These are phyloP conservation scores for Puccinia coronata DNA, from an alignment of 1,284 basidiomycete species.

Conservation along the genomic window DNA sequence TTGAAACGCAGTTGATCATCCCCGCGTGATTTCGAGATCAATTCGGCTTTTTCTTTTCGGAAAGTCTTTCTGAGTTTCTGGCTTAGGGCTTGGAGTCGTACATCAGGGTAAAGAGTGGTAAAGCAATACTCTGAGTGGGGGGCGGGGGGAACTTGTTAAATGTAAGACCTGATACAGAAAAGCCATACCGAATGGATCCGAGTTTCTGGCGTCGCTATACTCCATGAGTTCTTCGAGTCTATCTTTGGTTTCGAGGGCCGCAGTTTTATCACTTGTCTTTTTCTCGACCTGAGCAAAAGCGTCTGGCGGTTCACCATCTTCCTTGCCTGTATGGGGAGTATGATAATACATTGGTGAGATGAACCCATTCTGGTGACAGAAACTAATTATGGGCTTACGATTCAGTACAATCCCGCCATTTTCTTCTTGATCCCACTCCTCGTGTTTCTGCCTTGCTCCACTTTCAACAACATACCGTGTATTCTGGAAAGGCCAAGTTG, in stretches of 20 bases:
- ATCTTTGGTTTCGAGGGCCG: slow-evolving; percentile 73
- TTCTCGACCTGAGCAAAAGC: slow-evolving; percentile 86
- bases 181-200: slow-evolving; percentile 44
- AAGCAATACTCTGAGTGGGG: slow-evolving; percentile 65
- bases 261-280: slow-evolving; percentile 73
- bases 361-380: slow-evolving; percentile 12
- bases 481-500: slow-evolving; percentile 65
- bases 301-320: slow-evolving; percentile 67
- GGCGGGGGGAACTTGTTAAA: neutral
- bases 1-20: slow-evolving; percentile 37
- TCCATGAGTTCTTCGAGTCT: slow-evolving; percentile 73
- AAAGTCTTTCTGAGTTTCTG: slow-evolving; percentile 74
- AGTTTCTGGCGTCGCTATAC: slow-evolving; percentile 42
- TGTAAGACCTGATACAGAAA: neutral
- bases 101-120: slow-evolving; percentile 68
- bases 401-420: slow-evolving; percentile 88
- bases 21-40: slow-evolving; percentile 27
- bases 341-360: neutral
- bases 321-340: slow-evolving; percentile 68
- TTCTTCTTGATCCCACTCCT: slow-evolving; percentile 94
- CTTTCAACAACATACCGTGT: slow-evolving; percentile 88
- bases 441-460: slow-evolving; percentile 85
- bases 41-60: slow-evolving; percentile 70
- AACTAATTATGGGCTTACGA: slow-evolving; percentile 63
- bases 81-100: slow-evolving; percentile 64